Evolutionary conservation across 345 rosid genomes (phyloP), one percentile per base, ranked within the genome.

Genomic region (Euphorbia tirucalli): DNA sequence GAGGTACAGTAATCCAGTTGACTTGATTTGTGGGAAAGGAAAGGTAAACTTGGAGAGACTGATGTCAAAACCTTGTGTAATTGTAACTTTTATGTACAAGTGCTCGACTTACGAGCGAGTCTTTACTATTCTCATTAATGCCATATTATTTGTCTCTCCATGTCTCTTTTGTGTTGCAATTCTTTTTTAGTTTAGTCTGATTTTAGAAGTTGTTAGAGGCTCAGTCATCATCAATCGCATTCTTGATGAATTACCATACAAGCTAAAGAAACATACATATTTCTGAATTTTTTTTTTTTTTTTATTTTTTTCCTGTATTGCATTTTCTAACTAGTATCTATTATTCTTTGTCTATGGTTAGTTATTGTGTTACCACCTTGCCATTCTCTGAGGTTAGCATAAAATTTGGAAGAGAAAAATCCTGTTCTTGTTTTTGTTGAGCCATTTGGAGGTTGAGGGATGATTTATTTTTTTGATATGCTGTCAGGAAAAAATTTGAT

Each of bases 41-140:
- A 85, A 91, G 97, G 97, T 87, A 85, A 86, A 78, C 78, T 71
- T 60, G 76, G 57, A 74, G 84, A 81, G 80, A 60, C 71, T 71
- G 28, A 72, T 67, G 67, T 65, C 72, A 68, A 68, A 58, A 73
- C 63, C 74, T 69, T 81, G 69, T 72, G 58, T 60, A 4, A 50
- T 9, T 77, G 81, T 80, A 74, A 70, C 56, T 77, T n/a, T 58
- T 79, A 65, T 69, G 46, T 77, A 72, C 46, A n/a, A 59, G 61
- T 64, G 61, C 71, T 82, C 80, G 48, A 41, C 48, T 54, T 61
- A 70, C 66, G 68, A 71, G 67, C 55, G 21, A 71, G 63, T 72
- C 66, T 65, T 74, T 28, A 61, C 57, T 37, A 18, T 57, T 78
- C 69, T 69, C 65, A 48, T 69, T 58, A 69, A 59, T 59, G 60